phyloP scores from a whole-genome alignment of 805 yeast genomes.

The Yarrowia sp. region DNA sequence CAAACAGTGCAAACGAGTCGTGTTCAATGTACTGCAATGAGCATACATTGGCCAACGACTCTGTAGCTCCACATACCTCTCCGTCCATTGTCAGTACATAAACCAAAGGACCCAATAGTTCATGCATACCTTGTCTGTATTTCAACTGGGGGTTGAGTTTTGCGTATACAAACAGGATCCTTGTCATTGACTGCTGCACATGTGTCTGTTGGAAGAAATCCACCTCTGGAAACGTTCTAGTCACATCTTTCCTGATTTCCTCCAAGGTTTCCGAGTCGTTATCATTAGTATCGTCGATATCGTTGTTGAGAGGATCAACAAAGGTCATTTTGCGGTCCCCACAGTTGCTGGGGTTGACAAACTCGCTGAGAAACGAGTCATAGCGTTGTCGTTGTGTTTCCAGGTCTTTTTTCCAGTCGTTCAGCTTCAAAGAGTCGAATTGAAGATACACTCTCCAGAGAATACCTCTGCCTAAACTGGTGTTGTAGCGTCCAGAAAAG shows the following conservation, averaged over 20 bases:
- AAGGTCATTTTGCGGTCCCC: conserved; percentile 1
- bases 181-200: conserved; percentile 39
- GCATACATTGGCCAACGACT: not conserved
- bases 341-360: conserved; percentile 9
- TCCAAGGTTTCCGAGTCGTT: conserved; percentile 30
- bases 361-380: conserved; percentile 11
- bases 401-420: conserved; percentile 10
- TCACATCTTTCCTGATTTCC: conserved; percentile 38
- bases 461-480: conserved; percentile 8
- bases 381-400: not conserved
- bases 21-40: conserved; percentile 33
- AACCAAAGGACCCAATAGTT: conserved; percentile 49
- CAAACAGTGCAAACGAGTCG: conserved; percentile 38
- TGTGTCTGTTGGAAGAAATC: conserved; percentile 35
- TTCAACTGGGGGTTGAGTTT: conserved; percentile 48
- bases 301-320: conserved; percentile 19
- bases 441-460: conserved; percentile 22
- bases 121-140: conserved; percentile 58
- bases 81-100: conserved; percentile 31
- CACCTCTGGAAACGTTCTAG: conserved; percentile 40
- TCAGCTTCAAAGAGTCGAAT: conserved; percentile 6
- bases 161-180: conserved; percentile 49
- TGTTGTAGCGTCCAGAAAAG: conserved; percentile 14
- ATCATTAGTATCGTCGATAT: not conserved
- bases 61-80: not conserved